Evolutionary conservation across 768 basidiomycete species (phyloP).

Genomic region (Tulasnella sp.): DNA sequence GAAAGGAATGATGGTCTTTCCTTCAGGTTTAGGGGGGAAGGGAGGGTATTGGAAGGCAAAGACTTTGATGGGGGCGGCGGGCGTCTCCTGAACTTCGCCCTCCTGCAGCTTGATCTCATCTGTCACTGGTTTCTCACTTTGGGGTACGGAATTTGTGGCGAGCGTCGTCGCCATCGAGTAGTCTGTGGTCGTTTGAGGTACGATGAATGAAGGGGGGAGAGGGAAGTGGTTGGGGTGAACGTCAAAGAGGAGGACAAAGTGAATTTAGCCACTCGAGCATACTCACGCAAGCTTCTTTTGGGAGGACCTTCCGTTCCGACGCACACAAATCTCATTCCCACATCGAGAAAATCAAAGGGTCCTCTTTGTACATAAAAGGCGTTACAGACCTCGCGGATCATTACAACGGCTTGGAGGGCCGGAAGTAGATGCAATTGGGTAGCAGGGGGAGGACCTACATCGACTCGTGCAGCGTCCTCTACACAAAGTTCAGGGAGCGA

Average conservation of each 20-base stretch:
- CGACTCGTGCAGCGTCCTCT: not conserved
- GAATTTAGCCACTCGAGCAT: not conserved
- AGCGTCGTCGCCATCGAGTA: not conserved
- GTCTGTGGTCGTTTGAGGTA: not conserved
- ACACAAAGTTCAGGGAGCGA: not conserved
- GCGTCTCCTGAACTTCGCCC: not conserved
- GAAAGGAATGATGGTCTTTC: slow-evolving; percentile 49
- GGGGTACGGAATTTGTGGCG: not conserved
- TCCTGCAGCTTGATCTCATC: not conserved
- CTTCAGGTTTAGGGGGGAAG: slow-evolving; percentile 41
- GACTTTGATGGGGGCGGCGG: not conserved
- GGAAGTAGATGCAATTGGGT: not conserved
- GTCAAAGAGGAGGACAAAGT: not conserved
- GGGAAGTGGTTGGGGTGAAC: not conserved
- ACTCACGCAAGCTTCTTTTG: not conserved
- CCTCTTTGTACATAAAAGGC: not conserved
- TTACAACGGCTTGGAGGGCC: not conserved
- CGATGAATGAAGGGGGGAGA: not conserved
- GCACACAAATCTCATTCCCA: not conserved
- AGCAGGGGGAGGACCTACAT: not conserved
- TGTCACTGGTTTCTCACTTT: not conserved
- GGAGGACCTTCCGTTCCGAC: not conserved
- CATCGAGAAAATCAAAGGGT: not conserved
- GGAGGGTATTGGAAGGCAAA: slow-evolving; percentile 32
- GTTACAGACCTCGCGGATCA: not conserved